Conservation (phyloP, 2,329 filamentous ascomycete genomes). For the Pestalotiopsis sp. region DNA sequence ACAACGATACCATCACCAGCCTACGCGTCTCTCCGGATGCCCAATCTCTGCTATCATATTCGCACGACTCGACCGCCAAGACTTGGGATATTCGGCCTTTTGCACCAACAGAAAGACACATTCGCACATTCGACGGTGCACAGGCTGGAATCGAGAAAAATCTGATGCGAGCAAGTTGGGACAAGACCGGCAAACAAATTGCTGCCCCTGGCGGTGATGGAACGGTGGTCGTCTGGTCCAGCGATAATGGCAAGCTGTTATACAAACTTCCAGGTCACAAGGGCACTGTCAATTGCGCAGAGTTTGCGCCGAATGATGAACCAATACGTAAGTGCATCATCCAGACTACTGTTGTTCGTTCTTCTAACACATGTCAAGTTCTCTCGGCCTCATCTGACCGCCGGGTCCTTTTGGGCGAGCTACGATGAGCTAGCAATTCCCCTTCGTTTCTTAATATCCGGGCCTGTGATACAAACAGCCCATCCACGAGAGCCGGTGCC, state of each 20-base stretch:
- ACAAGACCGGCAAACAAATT: slow-evolving; percentile 81
- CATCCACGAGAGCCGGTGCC: neutral
- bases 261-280: slow-evolving; percentile 97
- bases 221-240: slow-evolving; percentile 90
- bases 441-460: neutral
- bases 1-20: slow-evolving; percentile 90
- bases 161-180: slow-evolving; percentile 88
- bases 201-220: slow-evolving; percentile 89
- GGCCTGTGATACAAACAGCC: neutral
- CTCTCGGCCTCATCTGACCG: slow-evolving; percentile 90
- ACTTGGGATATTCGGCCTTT: slow-evolving; percentile 98
- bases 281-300: slow-evolving; percentile 91
- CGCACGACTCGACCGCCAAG: slow-evolving; percentile 89
- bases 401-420: slow-evolving; percentile 80
- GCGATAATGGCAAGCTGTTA: slow-evolving; percentile 82
- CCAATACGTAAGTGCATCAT: slow-evolving; percentile 75
- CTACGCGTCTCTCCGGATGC: slow-evolving; percentile 91
- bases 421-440: slow-evolving; percentile 55
- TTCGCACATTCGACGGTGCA: slow-evolving; percentile 92
- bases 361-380: slow-evolving; percentile 53
- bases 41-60: slow-evolving; percentile 86
- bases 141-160: slow-evolving; percentile 89
- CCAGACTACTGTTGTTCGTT: neutral
- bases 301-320: slow-evolving; percentile 83
- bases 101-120: slow-evolving; percentile 81